A percentile compares a stretch with the other conserved stretches of the same genome.
These are phyloP conservation scores for Boletus rex-veris DNA, from an alignment of 768 basidiomycete genomes.

Conservation along the genomic window DNA sequence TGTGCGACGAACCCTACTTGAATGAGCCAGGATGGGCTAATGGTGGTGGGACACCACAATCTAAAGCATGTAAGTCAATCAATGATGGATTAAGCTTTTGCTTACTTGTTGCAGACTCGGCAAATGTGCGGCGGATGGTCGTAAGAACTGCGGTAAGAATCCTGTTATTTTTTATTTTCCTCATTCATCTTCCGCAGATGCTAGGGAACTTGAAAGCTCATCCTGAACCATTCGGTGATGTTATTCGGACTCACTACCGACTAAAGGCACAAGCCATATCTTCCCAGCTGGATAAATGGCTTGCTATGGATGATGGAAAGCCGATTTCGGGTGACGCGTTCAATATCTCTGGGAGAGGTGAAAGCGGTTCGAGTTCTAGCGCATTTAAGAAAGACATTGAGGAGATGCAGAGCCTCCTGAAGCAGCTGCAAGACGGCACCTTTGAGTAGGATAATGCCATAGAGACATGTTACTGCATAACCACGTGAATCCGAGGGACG, in stretches of 20 bases:
- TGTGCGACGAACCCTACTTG: constrained; percentile 88
- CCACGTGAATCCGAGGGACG: too few relatives aligned
- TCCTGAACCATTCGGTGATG: constrained; percentile 81
- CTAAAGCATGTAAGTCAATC: constrained; percentile 62
- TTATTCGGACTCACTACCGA: constrained; percentile 88
- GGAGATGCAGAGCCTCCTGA: constrained; percentile 62
- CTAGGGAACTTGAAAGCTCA: constrained; percentile 76
- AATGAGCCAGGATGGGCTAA: constrained; percentile 90
- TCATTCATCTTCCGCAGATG: constrained; percentile 51
- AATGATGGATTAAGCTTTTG: neutral
- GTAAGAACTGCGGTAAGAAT: constrained; percentile 74
- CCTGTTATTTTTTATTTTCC: neutral
- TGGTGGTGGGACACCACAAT: constrained; percentile 69
- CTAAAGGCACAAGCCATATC: constrained; percentile 72
- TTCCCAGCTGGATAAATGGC: constrained; percentile 78
- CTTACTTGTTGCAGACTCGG: constrained; percentile 58
- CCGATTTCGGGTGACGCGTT: constrained; percentile 55
- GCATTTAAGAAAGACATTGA: constrained; percentile 68
- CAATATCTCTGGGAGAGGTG: constrained; percentile 33
- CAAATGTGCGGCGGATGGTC: constrained; percentile 91
- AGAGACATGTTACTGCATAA: neutral
- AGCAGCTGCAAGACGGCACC: constrained; percentile 37
- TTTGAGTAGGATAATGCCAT: constrained; percentile 12
- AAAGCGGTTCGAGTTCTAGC: constrained; percentile 47
- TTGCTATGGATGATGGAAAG: constrained; percentile 70